phyloP scores from a whole-genome alignment of 768 basidiomycete genomes.

The Phaeotremella skinneri region DNA sequence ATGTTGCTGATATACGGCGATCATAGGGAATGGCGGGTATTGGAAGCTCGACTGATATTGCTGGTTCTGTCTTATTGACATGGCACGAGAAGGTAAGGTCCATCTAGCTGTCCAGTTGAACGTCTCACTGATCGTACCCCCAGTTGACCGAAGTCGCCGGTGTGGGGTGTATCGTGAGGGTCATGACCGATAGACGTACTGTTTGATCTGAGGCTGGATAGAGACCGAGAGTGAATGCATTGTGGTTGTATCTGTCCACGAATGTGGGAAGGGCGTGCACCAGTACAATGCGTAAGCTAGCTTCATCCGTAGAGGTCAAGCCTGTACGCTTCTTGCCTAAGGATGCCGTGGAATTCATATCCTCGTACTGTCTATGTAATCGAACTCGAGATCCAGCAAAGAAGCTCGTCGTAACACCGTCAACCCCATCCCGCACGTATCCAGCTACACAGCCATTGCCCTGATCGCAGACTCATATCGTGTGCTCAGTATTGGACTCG shows the following conservation, averaged over 20 bases:
- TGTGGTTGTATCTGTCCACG: too few species aligned
- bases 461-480: neutral
- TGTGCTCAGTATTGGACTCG: neutral
- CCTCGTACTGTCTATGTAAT: too few species aligned
- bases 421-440: too few species aligned
- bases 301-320: too few species aligned
- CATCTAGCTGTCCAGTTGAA: neutral
- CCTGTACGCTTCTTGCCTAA: too few species aligned
- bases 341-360: too few species aligned
- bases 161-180: constrained; percentile 88
- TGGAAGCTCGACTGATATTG: constrained; percentile 61
- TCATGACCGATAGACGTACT: constrained; percentile 66
- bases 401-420: too few species aligned
- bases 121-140: neutral
- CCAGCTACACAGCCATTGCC: too few species aligned
- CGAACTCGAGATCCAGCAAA: too few species aligned
- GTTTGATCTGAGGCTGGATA: constrained; percentile 53
- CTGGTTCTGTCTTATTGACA: constrained; percentile 67
- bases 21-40: constrained; percentile 68
- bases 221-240: neutral
- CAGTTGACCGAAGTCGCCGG: constrained; percentile 92
- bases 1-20: too few species aligned
- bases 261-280: too few species aligned
- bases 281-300: too few species aligned
- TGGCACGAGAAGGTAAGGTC: constrained; percentile 92